A percentile compares a stretch with the other conserved stretches of the same genome.
Conservation (phyloP, 352 stramenopile species). For the Pythium rishiriense region DNA sequence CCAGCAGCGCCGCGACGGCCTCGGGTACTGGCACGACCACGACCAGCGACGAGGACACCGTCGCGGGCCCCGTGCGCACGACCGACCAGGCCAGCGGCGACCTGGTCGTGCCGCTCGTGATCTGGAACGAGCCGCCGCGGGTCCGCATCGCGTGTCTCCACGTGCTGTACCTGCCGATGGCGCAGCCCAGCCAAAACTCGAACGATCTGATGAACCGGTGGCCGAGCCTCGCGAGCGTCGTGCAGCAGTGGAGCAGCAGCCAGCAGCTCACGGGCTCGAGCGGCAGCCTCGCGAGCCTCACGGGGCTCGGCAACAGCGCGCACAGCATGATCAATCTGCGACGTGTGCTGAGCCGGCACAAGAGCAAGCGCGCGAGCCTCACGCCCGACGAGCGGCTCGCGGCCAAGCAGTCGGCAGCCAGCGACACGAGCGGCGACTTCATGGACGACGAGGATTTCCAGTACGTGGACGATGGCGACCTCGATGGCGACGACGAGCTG, state of each 20-base stretch:
- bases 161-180: constrained; percentile 61
- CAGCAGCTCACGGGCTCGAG: constrained; percentile 15
- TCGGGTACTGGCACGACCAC: background rate
- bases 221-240: constrained; percentile 35
- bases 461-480: constrained; percentile 39
- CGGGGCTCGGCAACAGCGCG: constrained; percentile 15
- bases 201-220: constrained; percentile 36
- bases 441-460: constrained; percentile 35
- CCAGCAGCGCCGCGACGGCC: background rate
- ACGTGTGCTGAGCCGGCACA: constrained; percentile 30
- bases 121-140: constrained; percentile 60
- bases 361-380: constrained; percentile 26
- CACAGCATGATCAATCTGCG: constrained; percentile 32
- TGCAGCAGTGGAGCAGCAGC: constrained; percentile 33
- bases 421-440: constrained; percentile 5
- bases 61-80: constrained; percentile 11
- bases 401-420: background rate
- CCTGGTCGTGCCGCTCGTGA: constrained; percentile 65
- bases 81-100: constrained; percentile 37
- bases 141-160: constrained; percentile 60
- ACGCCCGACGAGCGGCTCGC: constrained; percentile 13
- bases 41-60: constrained; percentile 2
- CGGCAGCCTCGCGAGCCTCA: constrained; percentile 11
- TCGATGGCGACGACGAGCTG: constrained; percentile 35
- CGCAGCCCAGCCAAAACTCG: constrained; percentile 70